phyloP scores from a whole-genome alignment of 148 eudicot species.

The Pouteria glomerata region DNA sequence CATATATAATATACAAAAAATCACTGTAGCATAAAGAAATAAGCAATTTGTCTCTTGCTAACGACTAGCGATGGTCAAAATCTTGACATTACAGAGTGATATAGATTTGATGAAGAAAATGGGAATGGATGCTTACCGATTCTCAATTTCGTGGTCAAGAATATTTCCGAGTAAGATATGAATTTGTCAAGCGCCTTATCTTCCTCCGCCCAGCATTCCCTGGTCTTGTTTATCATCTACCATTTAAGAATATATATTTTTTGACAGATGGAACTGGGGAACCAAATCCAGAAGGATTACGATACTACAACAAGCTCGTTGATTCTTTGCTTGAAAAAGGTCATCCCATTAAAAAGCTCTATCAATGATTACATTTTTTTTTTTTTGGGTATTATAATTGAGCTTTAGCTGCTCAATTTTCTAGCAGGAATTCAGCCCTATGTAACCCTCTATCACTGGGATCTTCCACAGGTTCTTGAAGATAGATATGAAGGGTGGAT shows the following conservation, averaged over 20 bases:
- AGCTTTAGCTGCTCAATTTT: constrained; percentile 6
- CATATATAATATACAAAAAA: not conserved
- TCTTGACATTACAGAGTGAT: constrained; percentile 57
- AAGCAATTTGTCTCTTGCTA: not conserved
- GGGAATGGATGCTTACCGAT: constrained; percentile 98
- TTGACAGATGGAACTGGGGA: constrained; percentile 85
- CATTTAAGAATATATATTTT: not conserved
- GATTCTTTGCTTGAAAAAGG: constrained; percentile 81
- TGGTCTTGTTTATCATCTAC: not conserved
- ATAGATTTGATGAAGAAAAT: constrained; percentile 86
- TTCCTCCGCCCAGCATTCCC: not conserved
- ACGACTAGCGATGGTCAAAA: no score
- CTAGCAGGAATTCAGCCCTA: constrained; percentile 82
- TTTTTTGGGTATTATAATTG: not conserved
- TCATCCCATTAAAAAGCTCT: constrained; percentile 13
- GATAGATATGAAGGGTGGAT: constrained; percentile 84
- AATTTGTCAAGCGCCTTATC: not conserved
- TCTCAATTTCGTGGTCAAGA: constrained; percentile 94
- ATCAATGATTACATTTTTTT: not conserved
- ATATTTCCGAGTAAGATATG: constrained; percentile 75
- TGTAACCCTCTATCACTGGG: constrained; percentile 93
- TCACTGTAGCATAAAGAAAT: no score
- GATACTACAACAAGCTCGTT: constrained; percentile 76
- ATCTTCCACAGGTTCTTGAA: constrained; percentile 91
- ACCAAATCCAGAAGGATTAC: constrained; percentile 78